Conservation (phyloP, 2,329 filamentous ascomycete genomes). For the Talaromyces sp. region DNA sequence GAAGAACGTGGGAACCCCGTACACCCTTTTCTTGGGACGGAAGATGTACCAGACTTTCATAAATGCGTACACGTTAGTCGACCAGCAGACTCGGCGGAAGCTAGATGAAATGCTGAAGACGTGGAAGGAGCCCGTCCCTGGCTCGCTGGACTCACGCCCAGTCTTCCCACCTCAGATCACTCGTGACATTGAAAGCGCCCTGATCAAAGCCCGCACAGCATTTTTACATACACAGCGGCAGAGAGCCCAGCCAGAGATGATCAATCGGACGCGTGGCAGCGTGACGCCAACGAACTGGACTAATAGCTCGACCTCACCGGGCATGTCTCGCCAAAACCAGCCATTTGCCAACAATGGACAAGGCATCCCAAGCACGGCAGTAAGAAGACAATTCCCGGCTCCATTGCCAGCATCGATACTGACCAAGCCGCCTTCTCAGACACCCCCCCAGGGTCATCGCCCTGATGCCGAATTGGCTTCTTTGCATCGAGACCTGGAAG, state of each 20-base stretch:
- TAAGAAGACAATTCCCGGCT: constrained; percentile 4
- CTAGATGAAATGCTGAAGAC: constrained; percentile 98
- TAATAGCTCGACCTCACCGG: constrained; percentile 74
- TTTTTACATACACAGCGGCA: constrained; percentile 50
- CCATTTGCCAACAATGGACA: constrained; percentile 36
- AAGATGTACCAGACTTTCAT: constrained; percentile 95
- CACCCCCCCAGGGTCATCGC: constrained; percentile 34
- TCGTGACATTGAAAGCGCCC: constrained; percentile 86
- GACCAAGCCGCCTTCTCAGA: constrained; percentile 9
- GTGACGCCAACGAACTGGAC: constrained; percentile 64
- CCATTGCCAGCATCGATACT: constrained; percentile 1
- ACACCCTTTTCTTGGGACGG: constrained; percentile 90
- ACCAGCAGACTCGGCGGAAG: constrained; percentile 77
- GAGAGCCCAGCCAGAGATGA: constrained; percentile 60
- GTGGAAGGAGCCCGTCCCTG: constrained; percentile 96
- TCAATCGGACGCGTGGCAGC: constrained; percentile 54
- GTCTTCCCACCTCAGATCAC: constrained; percentile 89
- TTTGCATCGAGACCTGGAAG: constrained; percentile 80
- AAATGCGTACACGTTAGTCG: constrained; percentile 91
- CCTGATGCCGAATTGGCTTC: constrained; percentile 63
- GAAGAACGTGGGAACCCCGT: constrained; percentile 97
- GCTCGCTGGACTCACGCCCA: constrained; percentile 86
- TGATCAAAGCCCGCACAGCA: constrained; percentile 78
- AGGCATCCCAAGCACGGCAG: constrained; percentile 15
- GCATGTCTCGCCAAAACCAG: constrained; percentile 40